A percentile compares a stretch with the other conserved stretches of the same genome.
Conservation (phyloP, 305 asterid species). For the Plantago coronopus region DNA sequence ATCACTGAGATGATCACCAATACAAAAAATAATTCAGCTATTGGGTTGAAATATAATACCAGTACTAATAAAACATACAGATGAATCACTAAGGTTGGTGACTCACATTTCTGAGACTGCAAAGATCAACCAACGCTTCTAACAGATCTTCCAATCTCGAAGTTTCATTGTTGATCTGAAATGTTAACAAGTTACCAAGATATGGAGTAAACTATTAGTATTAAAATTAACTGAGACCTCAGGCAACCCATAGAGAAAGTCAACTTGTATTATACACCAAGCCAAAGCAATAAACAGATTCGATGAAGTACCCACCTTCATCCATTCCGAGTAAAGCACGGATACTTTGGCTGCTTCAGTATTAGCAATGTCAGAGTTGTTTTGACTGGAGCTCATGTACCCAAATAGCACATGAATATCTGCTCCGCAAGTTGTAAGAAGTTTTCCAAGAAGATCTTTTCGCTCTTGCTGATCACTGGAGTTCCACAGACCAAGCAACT, state of each 20-base stretch:
- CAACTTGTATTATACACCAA: background rate
- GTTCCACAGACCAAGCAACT: constrained; percentile 66
- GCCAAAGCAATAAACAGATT: constrained; percentile 20
- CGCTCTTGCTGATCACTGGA: constrained; percentile 48
- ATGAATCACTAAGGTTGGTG: constrained; percentile 12
- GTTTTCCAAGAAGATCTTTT: constrained; percentile 49
- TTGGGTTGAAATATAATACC: constrained; percentile 10
- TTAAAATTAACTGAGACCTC: constrained; percentile 2
- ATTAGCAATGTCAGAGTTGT: constrained; percentile 29
- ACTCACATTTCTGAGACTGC: constrained; percentile 74
- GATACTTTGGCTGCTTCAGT: constrained; percentile 58
- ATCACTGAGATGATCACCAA: constrained; percentile 12
- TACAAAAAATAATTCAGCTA: constrained; percentile 16
- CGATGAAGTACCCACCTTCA: constrained; percentile 54
- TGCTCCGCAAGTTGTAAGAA: constrained; percentile 51
- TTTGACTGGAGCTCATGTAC: constrained; percentile 33
- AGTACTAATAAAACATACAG: background rate
- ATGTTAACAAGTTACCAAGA: constrained; percentile 18
- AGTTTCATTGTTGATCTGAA: constrained; percentile 65
- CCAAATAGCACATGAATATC: constrained; percentile 72
- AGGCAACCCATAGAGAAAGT: background rate
- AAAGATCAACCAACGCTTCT: constrained; percentile 69
- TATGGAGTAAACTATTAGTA: constrained; percentile 16
- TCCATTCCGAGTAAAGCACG: constrained; percentile 54
- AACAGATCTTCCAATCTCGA: constrained; percentile 57